Base-by-base conservation (phyloP, 1,139 yeast species). In the Pichia sp. region DNA sequence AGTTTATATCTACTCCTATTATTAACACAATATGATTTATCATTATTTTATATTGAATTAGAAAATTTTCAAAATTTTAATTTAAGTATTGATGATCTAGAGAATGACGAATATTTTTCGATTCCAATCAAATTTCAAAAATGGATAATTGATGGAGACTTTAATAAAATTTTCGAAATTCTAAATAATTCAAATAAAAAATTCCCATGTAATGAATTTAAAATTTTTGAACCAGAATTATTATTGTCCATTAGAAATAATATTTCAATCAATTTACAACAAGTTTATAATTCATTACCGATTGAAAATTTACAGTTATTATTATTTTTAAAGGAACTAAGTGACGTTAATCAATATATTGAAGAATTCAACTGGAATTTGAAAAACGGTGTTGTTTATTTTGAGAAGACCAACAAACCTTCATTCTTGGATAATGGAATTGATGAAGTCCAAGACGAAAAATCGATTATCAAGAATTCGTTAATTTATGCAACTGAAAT, bases 121-220 rank as follows among this genome's bases (percentile, higher is more conserved):
- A 89, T 89, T 65, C 97, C 98, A 26, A 82, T 92, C 50, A 80
- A 82, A 58, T 79, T 92, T 57, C 98, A 92, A 66, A 84, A 88
- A 58, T 87, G 95, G 82, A 77, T 92, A 57, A 89, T 92, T 86
- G 98, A 92, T 66, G 98, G 98, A 42, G 85, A 92, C 56, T 92
- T 90, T 67, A 94, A 88, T 65, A 87, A 87, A 68, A 92, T 92
- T 47, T 86, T 95, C 86, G 83, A 82, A 58, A 76, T 87, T 48
- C 77, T 73, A 46, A 83, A 69, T 72, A 32, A 32, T 13, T 63
- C 62, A 15, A 57, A 58, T 39, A 61, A 61, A 32, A 65, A 66
- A 42, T 64, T 70, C 53, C 82, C 82, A 27, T 76, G 81, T 57
- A 70, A 73, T 45, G 88, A 83, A 61, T 82, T 74, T 60, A 68